A percentile compares a stretch with the other conserved stretches of the same genome.
These are phyloP conservation scores for Penicillium sp. DNA, from an alignment of 2,329 filamentous ascomycete genomes.

Conservation along the genomic window DNA sequence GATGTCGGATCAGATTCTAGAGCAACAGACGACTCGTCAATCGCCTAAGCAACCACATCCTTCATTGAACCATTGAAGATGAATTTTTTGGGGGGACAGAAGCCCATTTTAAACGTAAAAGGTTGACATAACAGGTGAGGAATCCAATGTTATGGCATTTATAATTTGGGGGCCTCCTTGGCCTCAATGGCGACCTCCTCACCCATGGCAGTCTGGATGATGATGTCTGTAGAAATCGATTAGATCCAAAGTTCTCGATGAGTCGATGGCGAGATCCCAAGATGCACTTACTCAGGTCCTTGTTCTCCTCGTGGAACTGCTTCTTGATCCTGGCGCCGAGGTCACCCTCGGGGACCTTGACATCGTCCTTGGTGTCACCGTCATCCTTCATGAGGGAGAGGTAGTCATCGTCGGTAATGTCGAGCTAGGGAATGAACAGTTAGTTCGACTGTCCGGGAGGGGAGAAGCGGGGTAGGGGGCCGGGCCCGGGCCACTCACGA, in stretches of 20 bases:
- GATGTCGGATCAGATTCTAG: slow-evolving; percentile 27
- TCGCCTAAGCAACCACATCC: slow-evolving; percentile 33
- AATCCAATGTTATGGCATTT: slow-evolving; percentile 27
- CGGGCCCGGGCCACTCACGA: slow-evolving; percentile 66
- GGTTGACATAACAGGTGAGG: slow-evolving; percentile 35
- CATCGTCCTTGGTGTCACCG: slow-evolving; percentile 90
- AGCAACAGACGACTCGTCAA: slow-evolving; percentile 27
- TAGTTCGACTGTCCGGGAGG: background rate
- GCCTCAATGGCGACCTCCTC: slow-evolving; percentile 90
- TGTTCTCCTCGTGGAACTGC: slow-evolving; percentile 80
- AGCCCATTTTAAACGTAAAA: slow-evolving; percentile 32
- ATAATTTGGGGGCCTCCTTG: slow-evolving; percentile 80
- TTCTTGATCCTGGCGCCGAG: slow-evolving; percentile 83
- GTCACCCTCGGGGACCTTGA: slow-evolving; percentile 89
- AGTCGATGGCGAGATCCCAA: background rate
- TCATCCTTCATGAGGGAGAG: slow-evolving; percentile 90
- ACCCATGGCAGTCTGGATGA: slow-evolving; percentile 93
- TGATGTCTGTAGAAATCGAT: slow-evolving; percentile 67
- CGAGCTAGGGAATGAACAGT: slow-evolving; percentile 63
- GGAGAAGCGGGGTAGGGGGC: slow-evolving; percentile 2
- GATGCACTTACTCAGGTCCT: slow-evolving; percentile 81
- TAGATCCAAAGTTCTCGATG: slow-evolving; percentile 3
- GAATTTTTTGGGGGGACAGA: slow-evolving; percentile 27
- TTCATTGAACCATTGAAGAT: slow-evolving; percentile 33
- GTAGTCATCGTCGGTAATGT: slow-evolving; percentile 92